Base-by-base conservation (phyloP, 176 grass and related monocot genomes). In the Musa beccarii region DNA sequence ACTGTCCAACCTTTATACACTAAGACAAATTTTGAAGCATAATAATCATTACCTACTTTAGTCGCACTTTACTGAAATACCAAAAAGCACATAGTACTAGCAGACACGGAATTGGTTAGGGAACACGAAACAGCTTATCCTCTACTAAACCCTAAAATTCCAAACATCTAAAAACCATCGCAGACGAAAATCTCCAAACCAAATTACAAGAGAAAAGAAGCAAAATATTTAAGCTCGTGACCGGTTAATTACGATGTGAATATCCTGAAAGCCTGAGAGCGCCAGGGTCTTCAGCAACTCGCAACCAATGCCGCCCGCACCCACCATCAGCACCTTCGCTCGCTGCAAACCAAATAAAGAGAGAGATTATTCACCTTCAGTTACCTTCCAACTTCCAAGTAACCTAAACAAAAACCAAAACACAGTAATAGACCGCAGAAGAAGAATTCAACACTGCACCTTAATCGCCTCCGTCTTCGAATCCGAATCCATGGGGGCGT, bases 251-350 rank as follows among this genome's bases (percentile, higher is more conserved):
- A 99, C 96, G 81, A 99, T 87, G 91, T 99, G 89, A 65, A 99
- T 95, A 81, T 99, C 89, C 51, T 64, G 69, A 75, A 99, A 99
- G 52, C 91, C 91, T 34, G 96, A 95, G 63, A 99, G 90, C 11
- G 91, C 96, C 62, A 99, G 91, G 28, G 96, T 99, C 83, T 99
- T 99, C 81, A 99, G 88, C 56, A 99, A 87, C 91, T 99, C 96
- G 85, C 96, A 99, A 4, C n/a, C n/a, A n/a, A n/a, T n/a, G n/a
- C n/a, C n/a, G n/a, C n/a, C n/a, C n/a, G n/a, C n/a, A n/a, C n/a
- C 96, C 23, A 99, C 96, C 96, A 99, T 99, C 29, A 99, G 82
- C 63, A 99, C 91, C 83, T 99, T 92, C 61, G 96, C 91, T 72
- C 76, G 83, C 96, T 99, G 84, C 74, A 80, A 65, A 57, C 23